Conservation (phyloP, 768 basidiomycete genomes). For the Mycena chlorophos region DNA sequence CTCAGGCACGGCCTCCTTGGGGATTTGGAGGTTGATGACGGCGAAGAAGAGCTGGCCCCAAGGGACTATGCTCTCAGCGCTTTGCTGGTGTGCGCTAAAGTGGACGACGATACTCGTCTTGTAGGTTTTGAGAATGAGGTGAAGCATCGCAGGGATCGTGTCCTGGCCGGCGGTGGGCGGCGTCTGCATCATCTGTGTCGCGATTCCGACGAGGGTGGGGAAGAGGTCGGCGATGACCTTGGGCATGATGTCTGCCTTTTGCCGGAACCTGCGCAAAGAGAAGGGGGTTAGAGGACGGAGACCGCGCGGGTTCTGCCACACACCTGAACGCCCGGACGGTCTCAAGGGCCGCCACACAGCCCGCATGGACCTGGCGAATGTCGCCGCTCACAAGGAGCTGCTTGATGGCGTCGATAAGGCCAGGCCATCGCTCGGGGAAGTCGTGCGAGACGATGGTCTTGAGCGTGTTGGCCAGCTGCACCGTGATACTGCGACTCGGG, state of each 20-base stretch:
- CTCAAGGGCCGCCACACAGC: slow-evolving; percentile 76
- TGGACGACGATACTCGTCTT: slow-evolving; percentile 77
- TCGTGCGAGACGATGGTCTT: slow-evolving; percentile 75
- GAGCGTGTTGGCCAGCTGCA: slow-evolving; percentile 74
- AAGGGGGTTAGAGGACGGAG: background rate
- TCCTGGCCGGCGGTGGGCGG: slow-evolving; percentile 67
- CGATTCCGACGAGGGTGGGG: slow-evolving; percentile 76
- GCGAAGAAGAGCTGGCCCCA: slow-evolving; percentile 86
- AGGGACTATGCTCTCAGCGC: slow-evolving; percentile 71
- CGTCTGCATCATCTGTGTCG: slow-evolving; percentile 62
- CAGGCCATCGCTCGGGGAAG: slow-evolving; percentile 77
- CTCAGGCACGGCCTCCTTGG: slow-evolving; percentile 62
- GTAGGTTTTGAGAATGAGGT: slow-evolving; percentile 86
- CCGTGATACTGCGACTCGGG: slow-evolving; percentile 63
- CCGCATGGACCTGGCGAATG: slow-evolving; percentile 76
- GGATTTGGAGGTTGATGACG: slow-evolving; percentile 72
- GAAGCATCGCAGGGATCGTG: slow-evolving; percentile 73
- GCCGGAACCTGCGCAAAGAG: slow-evolving; percentile 58
- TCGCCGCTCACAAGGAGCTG: slow-evolving; percentile 60
- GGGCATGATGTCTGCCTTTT: slow-evolving; percentile 59
- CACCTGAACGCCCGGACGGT: slow-evolving; percentile 76
- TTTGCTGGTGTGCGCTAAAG: slow-evolving; percentile 74
- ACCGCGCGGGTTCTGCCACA: slow-evolving; percentile 21
- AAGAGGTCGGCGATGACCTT: slow-evolving; percentile 63
- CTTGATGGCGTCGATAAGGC: slow-evolving; percentile 66